Conservation (phyloP, 306 rosid species). For the Quercus alba region DNA sequence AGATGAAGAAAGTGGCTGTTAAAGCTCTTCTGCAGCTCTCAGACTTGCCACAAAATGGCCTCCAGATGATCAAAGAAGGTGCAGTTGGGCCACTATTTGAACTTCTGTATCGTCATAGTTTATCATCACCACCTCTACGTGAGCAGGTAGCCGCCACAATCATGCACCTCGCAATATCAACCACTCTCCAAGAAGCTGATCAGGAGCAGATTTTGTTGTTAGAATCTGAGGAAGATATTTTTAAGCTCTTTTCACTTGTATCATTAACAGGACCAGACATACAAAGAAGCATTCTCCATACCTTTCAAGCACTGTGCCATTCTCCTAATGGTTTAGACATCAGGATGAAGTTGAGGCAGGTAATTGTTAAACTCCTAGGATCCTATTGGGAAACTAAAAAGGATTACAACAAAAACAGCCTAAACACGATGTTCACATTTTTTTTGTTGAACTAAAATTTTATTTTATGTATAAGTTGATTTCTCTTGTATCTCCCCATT, state of each 20-base stretch:
- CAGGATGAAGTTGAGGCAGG: constrained; percentile 61
- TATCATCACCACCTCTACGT: constrained; percentile 31
- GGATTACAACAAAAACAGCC: neutral
- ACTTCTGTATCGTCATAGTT: constrained; percentile 51
- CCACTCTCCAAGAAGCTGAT: constrained; percentile 38
- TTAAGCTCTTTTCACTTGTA: constrained; percentile 51
- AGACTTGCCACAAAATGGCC: constrained; percentile 53
- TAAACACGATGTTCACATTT: neutral
- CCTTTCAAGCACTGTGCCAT: constrained; percentile 51
- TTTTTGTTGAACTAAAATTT: too few species aligned
- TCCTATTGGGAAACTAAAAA: neutral
- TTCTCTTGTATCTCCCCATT: neutral
- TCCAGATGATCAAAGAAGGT: constrained; percentile 52
- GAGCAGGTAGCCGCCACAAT: constrained; percentile 54
- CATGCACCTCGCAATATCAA: constrained; percentile 53
- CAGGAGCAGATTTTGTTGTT: constrained; percentile 36
- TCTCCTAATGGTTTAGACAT: constrained; percentile 50
- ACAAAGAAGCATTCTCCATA: constrained; percentile 49
- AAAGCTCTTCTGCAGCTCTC: constrained; percentile 52
- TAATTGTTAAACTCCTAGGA: neutral
- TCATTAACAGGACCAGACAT: constrained; percentile 51
- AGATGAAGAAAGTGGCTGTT: constrained; percentile 41
- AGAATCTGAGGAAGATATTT: constrained; percentile 53
- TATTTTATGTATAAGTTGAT: neutral
- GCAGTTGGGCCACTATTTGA: constrained; percentile 47